Base-by-base conservation (phyloP, 345 rosid species). In the Isatis tinctoria region DNA sequence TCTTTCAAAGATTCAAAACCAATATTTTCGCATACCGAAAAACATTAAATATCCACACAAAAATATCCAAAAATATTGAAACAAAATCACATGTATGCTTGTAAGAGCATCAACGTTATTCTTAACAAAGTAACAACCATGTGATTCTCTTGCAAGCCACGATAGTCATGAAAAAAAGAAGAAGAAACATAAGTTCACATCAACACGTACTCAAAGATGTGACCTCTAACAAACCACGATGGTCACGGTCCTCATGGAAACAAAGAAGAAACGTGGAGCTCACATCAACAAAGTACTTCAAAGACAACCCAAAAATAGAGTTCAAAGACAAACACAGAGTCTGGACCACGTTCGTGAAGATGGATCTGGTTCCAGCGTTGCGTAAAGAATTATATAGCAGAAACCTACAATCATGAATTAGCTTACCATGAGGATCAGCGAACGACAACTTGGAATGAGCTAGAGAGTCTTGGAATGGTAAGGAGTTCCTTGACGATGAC, bases 361-460 rank as follows among this genome's bases (percentile, higher is more conserved):
- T 22, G 12, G 43, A 37, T 58, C 24, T 22, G 59, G 41, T 45
- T 64, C 13, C 53, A 58, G 51, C n/a, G 35, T 74, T 66, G 58
- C 26, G 22, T 10, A 33, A 14, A 11, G 47, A 32, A 62, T 35
- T 32, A 47, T 41, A 65, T 44, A 2, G 30, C 30, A 66, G 59
- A 67, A 56, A 66, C 67, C n/a, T n/a, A n/a, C 60, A 58, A 59
- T 61, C 0, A 60, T 30, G 68, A 51, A 60, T 67, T 44, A 67
- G 67, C 36, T 30, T 9, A 36, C 11, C 2, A 9, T 36, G 12
- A 36, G 39, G 3, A 36, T 10, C 41, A 37, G 12, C 13, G 41
- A 10, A 37, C 41, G 13, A 37, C 13, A 37, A 37, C 44, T 40
- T 40, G 44, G 44, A n/a, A 40, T 40, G 44, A 12, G 1, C 2